Evolutionary conservation across 176 grass and related monocot species (phyloP).

Genomic region (Metroxylon sagu): DNA sequence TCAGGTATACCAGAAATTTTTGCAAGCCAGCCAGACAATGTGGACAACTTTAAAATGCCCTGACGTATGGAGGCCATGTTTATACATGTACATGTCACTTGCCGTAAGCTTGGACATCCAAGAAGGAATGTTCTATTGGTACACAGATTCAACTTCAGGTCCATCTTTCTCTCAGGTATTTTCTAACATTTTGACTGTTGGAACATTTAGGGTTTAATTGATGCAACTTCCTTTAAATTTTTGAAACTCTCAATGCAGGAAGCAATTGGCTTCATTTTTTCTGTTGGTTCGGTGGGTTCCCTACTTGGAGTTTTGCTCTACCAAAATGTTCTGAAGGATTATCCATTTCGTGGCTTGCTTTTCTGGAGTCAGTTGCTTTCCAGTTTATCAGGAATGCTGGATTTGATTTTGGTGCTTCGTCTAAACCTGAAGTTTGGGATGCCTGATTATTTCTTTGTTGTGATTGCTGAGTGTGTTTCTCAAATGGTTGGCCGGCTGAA

Average conservation of each 20-base stretch:
- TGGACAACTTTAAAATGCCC: conserved; percentile 51
- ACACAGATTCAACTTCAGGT: conserved; percentile 42
- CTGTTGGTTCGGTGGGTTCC: conserved; percentile 67
- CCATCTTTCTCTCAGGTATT: conserved; percentile 78
- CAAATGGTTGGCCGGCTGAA: conserved; percentile 45
- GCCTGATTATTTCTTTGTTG: conserved; percentile 57
- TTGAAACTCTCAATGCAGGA: conserved; percentile 28
- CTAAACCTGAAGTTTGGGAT: conserved; percentile 52
- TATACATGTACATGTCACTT: conserved; percentile 60
- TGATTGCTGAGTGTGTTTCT: conserved; percentile 49
- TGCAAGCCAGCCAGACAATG: conserved; percentile 43
- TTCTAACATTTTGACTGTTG: conserved; percentile 3
- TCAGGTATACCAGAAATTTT: conserved; percentile 67
- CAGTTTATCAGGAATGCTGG: conserved; percentile 63
- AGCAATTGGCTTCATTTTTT: conserved; percentile 60
- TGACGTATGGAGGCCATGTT: conserved; percentile 66
- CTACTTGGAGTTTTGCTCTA: conserved; percentile 70
- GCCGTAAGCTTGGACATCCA: conserved; percentile 72
- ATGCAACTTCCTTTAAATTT: conserved; percentile 2
- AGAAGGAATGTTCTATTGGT: conserved; percentile 97
- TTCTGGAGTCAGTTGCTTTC: conserved; percentile 68
- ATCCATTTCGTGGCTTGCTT: conserved; percentile 50
- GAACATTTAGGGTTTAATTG: not conserved
- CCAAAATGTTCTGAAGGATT: conserved; percentile 56
- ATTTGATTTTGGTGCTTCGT: conserved; percentile 51